Conservation (phyloP, 2,329 filamentous ascomycete genomes). For the Cordyceps sp. region DNA sequence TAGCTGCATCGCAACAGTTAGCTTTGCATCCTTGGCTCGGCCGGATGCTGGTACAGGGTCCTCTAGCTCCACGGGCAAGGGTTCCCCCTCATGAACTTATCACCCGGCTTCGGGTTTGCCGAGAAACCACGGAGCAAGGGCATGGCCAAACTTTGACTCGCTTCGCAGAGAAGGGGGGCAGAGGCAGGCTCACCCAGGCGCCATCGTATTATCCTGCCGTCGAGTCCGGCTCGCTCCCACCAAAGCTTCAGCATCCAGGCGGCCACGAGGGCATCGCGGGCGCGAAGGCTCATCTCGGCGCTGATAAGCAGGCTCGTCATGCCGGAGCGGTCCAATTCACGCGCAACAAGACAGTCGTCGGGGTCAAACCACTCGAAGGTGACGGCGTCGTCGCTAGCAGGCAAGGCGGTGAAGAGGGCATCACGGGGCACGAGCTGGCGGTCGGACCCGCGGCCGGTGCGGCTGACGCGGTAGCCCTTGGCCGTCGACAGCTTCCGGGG, state of each 20-base stretch:
- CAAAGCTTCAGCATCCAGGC: conserved; percentile 19
- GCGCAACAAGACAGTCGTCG: conserved; percentile 11
- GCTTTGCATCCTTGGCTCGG: no score
- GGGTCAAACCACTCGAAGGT: conserved; percentile 16
- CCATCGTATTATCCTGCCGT: conserved; percentile 2
- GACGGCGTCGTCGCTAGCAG: conserved; percentile 9
- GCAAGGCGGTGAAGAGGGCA: conserved; percentile 12
- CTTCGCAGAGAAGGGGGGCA: no score
- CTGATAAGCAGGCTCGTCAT: conserved; percentile 14
- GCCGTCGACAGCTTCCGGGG: conserved; percentile 6
- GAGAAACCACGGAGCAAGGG: no score
- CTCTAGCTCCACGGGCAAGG: no score
- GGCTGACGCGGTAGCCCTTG: conserved; percentile 13
- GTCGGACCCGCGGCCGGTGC: conserved; percentile 10
- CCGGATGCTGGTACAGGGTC: no score
- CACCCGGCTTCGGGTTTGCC: no score
- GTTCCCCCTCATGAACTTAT: no score
- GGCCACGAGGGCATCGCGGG: conserved; percentile 17
- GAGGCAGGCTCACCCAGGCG: no score
- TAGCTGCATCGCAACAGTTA: background rate
- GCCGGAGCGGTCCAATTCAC: conserved; percentile 13
- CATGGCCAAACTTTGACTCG: no score
- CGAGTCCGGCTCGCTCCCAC: conserved; percentile 10
- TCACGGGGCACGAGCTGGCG: conserved; percentile 7
- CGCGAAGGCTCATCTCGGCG: conserved; percentile 10